Evolutionary conservation across 2,329 filamentous ascomycete species (phyloP).

Genomic region (Rhynchosporium graminicola): DNA sequence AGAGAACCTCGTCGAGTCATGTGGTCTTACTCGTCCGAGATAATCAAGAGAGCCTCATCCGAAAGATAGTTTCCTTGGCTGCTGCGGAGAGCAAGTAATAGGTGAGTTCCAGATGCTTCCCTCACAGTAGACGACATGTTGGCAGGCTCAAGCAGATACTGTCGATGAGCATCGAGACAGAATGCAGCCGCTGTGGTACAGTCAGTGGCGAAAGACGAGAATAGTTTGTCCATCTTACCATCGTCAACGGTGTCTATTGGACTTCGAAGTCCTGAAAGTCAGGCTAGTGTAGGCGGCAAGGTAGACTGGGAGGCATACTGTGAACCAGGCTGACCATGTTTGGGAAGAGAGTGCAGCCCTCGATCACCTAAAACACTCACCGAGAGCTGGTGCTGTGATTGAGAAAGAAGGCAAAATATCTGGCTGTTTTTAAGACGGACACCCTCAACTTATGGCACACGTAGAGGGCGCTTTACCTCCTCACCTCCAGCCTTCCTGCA

Average conservation of each 20-base stretch:
- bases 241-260: background rate
- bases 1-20: background rate
- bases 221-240: background rate
- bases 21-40: background rate
- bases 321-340: background rate
- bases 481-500: background rate
- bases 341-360: background rate
- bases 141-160: background rate
- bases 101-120: background rate
- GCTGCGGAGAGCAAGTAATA: background rate
- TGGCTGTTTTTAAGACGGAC: background rate
- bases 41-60: background rate
- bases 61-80: background rate
- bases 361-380: background rate
- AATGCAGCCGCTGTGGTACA: background rate
- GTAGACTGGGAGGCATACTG: background rate
- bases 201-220: background rate
- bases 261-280: background rate
- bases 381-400: background rate
- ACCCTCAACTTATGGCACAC: conserved; percentile 7
- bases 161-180: background rate
- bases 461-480: conserved; percentile 4
- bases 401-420: conserved; percentile 9
- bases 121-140: background rate
- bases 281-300: background rate